These are phyloP conservation scores for Monosporascus sp. DNA, from an alignment of 2,329 filamentous ascomycete genomes.

Conservation along the genomic window DNA sequence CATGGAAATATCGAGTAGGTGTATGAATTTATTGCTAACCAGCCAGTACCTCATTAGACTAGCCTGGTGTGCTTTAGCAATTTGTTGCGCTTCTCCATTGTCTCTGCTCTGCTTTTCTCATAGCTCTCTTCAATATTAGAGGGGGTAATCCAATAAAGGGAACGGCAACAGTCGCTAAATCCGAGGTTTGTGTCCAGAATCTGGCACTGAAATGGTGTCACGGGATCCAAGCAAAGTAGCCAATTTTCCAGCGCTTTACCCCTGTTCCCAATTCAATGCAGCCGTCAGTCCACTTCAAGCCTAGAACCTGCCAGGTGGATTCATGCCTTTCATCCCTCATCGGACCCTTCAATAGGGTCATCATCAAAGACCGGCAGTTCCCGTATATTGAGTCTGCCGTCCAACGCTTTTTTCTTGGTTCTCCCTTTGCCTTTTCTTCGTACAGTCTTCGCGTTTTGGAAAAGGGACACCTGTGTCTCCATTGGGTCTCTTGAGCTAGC, in stretches of 20 bases:
- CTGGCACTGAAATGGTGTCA: neutral
- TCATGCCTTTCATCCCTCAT: conserved; percentile 1
- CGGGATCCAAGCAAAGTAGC: too few relatives aligned
- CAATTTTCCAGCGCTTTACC: too few relatives aligned
- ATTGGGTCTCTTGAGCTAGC: neutral
- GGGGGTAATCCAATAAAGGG: too few relatives aligned
- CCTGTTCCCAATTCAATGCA: neutral
- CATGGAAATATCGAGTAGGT: too few relatives aligned
- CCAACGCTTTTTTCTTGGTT: conserved; percentile 9
- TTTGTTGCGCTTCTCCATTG: too few relatives aligned
- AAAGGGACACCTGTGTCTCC: neutral
- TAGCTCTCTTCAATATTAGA: too few relatives aligned
- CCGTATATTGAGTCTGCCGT: conserved; percentile 24
- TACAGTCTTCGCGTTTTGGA: neutral
- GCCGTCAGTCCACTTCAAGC: neutral
- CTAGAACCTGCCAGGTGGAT: neutral
- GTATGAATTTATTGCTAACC: too few relatives aligned
- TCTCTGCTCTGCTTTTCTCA: too few relatives aligned
- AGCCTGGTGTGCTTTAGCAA: too few relatives aligned
- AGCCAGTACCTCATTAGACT: too few relatives aligned
- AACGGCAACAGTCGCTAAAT: too few relatives aligned
- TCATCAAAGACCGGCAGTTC: conserved; percentile 21
- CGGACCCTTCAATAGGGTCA: conserved; percentile 25
- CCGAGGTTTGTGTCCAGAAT: too few relatives aligned
- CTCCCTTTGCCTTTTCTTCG: conserved; percentile 10